Evolutionary conservation across 306 rosid species (phyloP).

Genomic region (Dalbergia cochinchinensis): DNA sequence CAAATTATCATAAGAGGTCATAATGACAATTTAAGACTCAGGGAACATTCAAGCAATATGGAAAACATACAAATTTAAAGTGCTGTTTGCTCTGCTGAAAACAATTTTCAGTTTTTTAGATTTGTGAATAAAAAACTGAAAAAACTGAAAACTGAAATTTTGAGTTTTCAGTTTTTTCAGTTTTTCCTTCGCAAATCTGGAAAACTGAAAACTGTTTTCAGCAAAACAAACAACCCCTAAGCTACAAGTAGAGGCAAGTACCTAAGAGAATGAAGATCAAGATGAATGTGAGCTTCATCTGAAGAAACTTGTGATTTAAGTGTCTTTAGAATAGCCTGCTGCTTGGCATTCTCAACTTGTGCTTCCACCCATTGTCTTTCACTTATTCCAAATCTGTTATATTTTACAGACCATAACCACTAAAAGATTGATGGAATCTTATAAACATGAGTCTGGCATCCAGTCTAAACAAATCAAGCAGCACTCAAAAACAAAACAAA

Average conservation of each 20-base stretch:
- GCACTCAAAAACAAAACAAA: background rate
- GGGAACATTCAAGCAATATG: slow-evolving; percentile 23
- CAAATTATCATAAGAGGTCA: slow-evolving; percentile 10
- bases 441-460: slow-evolving; percentile 18
- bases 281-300: slow-evolving; percentile 98
- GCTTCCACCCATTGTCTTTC: slow-evolving; percentile 99
- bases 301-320: slow-evolving; percentile 92
- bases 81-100: no score
- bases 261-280: slow-evolving; percentile 97
- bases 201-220: no score
- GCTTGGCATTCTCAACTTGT: slow-evolving; percentile 96
- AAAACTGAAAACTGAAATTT: no score
- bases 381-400: slow-evolving; percentile 93
- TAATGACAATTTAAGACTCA: slow-evolving; percentile 28
- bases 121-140: no score
- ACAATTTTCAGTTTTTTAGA: no score
- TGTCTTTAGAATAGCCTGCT: slow-evolving; percentile 84
- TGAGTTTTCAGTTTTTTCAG: no score
- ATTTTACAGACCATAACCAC: slow-evolving; percentile 39
- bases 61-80: slow-evolving; percentile 35
- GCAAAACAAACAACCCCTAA: no score
- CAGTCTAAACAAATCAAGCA: slow-evolving; percentile 20
- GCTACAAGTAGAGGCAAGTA: slow-evolving; percentile 45
- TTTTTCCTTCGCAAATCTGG: no score
- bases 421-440: slow-evolving; percentile 21